A percentile compares a stretch with the other conserved stretches of the same genome.
phyloP scores from a whole-genome alignment of 2,329 filamentous ascomycete genomes.

The Tolypocladium ophioglossoides region DNA sequence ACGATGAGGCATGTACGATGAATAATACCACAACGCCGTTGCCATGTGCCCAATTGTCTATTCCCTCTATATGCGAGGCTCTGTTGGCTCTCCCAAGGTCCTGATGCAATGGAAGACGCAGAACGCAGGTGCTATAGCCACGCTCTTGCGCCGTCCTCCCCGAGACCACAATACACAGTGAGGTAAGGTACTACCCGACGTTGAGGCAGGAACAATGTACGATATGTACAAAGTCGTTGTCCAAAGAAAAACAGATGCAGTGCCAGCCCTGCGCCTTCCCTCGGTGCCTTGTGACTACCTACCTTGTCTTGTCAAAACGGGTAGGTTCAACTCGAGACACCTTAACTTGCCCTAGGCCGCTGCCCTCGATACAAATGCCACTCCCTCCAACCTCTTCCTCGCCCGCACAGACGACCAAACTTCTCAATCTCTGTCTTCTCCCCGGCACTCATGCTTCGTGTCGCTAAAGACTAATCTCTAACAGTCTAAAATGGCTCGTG shows the following conservation, averaged over 20 bases:
- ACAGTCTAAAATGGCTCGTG: not conserved
- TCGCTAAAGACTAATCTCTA: not conserved
- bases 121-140: not conserved
- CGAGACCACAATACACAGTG: not conserved
- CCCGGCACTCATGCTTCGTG: not conserved
- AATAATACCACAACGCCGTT: no score
- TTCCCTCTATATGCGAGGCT: not conserved
- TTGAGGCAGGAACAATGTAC: not conserved
- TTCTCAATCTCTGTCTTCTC: not conserved
- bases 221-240: not conserved
- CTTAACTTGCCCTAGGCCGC: not conserved
- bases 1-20: not conserved
- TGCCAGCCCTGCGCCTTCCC: not conserved
- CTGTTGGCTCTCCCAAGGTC: not conserved
- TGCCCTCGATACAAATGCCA: not conserved
- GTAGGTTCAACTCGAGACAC: not conserved
- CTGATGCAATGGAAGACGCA: not conserved
- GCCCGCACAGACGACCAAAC: no score
- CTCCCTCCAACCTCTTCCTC: not conserved
- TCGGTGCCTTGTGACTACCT: not conserved
- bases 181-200: not conserved
- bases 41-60: not conserved
- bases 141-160: not conserved
- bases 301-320: not conserved
- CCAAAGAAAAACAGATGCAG: not conserved